Base-by-base conservation (phyloP, 2,329 filamentous ascomycete species). In the Capronia coronata region DNA sequence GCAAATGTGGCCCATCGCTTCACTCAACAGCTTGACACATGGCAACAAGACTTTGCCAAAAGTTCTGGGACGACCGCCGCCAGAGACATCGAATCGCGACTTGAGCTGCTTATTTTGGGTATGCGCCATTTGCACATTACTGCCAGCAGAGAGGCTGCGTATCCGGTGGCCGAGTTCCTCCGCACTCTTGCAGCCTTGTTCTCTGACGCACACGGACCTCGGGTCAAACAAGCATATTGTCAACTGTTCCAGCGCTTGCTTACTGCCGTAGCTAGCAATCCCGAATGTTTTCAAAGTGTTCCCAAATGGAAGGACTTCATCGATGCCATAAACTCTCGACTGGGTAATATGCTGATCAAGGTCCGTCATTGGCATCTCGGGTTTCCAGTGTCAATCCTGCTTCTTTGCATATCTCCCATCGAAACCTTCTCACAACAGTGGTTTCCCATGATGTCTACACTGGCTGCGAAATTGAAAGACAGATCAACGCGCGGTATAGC, bases 161-260 rank as follows among this genome's bases (percentile, higher is more conserved):
- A 39, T 7, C 37, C 43, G 25, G 51, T 55, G 1, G 97, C 91
- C 69, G 86, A 94, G 49, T 94, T 95, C 60, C 80, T 98, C 71
- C 79, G 84, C 43, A 80, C 83, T 0, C 71, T 98, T 23, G 89
- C 87, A 5, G 85, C 82, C 44, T 77, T 95, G 14, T 97, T 96
- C 66, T 79, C 82, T 47, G 84, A 82, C 59, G 86, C 87, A 3
- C 91, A 96, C 62, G 93, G 93, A 0, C 87, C 87, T 58, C 83
- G 82, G 53, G 83, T 97, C 62, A 98, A 98, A 67, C 86, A 91
- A 59, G 87, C 90, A 0, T 98, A 96, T 64, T 97, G 93, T 64
- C 86, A 94, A 62, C 83, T 95, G 18, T 78, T 98, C 45, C 87
- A 94, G 61, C 85, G 86, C 59, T 75, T 98, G 22, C 71, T 98